phyloP scores from a whole-genome alignment of 768 basidiomycete species.

The Agrocybe praecox region DNA sequence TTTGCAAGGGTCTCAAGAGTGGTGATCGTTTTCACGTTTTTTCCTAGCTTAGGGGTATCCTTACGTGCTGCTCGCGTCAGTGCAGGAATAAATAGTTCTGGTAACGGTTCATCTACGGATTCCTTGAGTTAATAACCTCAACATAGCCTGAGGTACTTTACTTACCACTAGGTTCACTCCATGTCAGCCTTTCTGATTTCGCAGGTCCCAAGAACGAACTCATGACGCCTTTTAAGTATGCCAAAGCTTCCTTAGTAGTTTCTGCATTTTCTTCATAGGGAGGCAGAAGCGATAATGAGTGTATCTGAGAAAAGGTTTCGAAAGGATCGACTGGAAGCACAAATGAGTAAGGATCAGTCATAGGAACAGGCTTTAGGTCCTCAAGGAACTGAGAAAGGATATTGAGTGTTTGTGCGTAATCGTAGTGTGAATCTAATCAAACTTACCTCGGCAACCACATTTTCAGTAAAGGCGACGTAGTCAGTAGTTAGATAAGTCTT shows the following conservation, averaged over 20 bases:
- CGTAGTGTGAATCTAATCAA: background rate
- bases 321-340: slow-evolving; percentile 59
- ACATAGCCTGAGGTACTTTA: background rate
- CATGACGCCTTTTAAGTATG: slow-evolving; percentile 32
- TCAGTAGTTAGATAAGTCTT: slow-evolving; percentile 55
- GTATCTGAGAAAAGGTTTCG: slow-evolving; percentile 37
- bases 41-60: slow-evolving; percentile 49
- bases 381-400: slow-evolving; percentile 38
- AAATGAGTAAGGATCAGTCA: slow-evolving; percentile 53
- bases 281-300: slow-evolving; percentile 32
- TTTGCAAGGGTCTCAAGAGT: slow-evolving; percentile 5
- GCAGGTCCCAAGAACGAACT: slow-evolving; percentile 22
- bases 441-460: slow-evolving; percentile 47
- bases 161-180: slow-evolving; percentile 35
- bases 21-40: slow-evolving; percentile 7
- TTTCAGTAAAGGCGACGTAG: slow-evolving; percentile 55
- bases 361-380: slow-evolving; percentile 43
- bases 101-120: slow-evolving; percentile 4
- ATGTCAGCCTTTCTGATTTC: slow-evolving; percentile 39
- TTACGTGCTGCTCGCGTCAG: slow-evolving; percentile 46
- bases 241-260: slow-evolving; percentile 33
- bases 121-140: background rate
- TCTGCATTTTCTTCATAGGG: slow-evolving; percentile 50
- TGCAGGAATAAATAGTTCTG: slow-evolving; percentile 43
- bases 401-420: background rate